phyloP scores from a whole-genome alignment of 108 stramenopile genomes.

The Nannochloropsis granulata region DNA sequence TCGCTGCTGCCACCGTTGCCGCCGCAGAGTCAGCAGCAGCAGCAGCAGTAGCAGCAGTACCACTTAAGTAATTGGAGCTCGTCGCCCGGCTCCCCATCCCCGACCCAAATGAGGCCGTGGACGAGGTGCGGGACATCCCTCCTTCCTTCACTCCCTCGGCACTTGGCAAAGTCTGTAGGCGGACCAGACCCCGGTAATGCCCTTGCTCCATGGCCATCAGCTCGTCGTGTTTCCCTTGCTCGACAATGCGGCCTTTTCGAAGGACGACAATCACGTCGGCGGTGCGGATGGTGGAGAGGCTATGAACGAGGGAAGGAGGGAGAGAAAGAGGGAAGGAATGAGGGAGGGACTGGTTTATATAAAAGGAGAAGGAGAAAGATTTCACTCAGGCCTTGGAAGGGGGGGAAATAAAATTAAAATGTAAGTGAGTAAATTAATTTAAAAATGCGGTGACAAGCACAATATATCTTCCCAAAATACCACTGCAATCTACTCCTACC shows the following conservation, averaged over 20 bases:
- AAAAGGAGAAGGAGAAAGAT: no score
- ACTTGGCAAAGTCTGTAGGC: conserved; percentile 42
- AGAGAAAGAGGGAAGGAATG: background rate
- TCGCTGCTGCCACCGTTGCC: no score
- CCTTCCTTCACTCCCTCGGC: background rate
- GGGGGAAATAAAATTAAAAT: no score
- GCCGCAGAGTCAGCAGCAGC: no score
- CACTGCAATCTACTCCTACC: conserved; percentile 22
- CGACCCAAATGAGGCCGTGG: background rate
- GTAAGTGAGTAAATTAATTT: no score
- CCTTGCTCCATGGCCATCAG: conserved; percentile 44
- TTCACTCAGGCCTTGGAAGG: no score
- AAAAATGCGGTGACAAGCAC: no score
- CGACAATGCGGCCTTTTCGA: conserved; percentile 52
- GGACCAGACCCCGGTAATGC: conserved; percentile 51
- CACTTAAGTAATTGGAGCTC: background rate
- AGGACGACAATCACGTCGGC: conserved; percentile 35
- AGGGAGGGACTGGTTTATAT: no score
- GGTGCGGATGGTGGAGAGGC: conserved; percentile 23
- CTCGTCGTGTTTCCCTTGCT: conserved; percentile 73
- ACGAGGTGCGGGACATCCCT: background rate
- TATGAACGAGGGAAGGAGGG: conserved; percentile 11
- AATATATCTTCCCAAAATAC: no score
- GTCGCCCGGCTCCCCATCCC: background rate
- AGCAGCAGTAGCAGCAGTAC: background rate